Percentiles rank a stretch among this genome's conserved stretches.
Conservation (phyloP, 768 basidiomycete genomes). For the Lepiota brunneoincarnata region DNA sequence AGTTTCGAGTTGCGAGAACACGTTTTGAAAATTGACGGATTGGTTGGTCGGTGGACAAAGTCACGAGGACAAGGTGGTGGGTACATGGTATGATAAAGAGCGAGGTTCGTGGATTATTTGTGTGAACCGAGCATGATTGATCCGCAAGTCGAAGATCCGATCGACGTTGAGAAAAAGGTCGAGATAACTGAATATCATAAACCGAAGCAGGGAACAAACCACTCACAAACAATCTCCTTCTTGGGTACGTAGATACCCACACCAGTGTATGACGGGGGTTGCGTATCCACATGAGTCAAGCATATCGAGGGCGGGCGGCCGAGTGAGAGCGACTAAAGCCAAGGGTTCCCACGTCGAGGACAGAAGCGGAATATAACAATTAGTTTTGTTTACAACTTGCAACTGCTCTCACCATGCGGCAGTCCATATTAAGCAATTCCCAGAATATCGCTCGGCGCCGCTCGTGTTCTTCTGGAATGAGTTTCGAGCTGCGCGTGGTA, state of each 20-base stretch:
- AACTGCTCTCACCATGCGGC: slow-evolving; percentile 47
- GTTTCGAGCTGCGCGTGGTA: slow-evolving; percentile 50
- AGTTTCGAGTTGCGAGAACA: too few species aligned
- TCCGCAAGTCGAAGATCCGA: slow-evolving; percentile 1
- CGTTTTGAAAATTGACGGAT: too few species aligned
- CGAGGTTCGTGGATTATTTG: too few species aligned
- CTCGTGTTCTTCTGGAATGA: slow-evolving; percentile 72
- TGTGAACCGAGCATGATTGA: too few species aligned
- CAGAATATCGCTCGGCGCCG: slow-evolving; percentile 69
- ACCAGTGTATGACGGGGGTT: slow-evolving; percentile 49
- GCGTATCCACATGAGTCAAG: slow-evolving; percentile 62
- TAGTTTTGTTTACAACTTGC: too few species aligned
- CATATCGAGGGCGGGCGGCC: slow-evolving; percentile 71
- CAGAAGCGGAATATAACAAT: neutral
- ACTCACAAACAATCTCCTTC: slow-evolving; percentile 51
- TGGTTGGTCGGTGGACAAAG: neutral
- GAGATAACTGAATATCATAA: neutral
- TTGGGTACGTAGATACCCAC: slow-evolving; percentile 44
- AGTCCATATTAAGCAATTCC: slow-evolving; percentile 73
- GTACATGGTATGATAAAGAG: too few species aligned
- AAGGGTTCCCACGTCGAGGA: neutral
- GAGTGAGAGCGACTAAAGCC: slow-evolving; percentile 58
- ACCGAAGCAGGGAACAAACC: slow-evolving; percentile 11
- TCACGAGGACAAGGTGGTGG: neutral
- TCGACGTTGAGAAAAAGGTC: slow-evolving; percentile 1